Percentiles rank a stretch among this genome's conserved stretches.
phyloP scores from a whole-genome alignment of 225 moss, liverwort and hornwort genomes.

The Antitrichia curtipendula region DNA sequence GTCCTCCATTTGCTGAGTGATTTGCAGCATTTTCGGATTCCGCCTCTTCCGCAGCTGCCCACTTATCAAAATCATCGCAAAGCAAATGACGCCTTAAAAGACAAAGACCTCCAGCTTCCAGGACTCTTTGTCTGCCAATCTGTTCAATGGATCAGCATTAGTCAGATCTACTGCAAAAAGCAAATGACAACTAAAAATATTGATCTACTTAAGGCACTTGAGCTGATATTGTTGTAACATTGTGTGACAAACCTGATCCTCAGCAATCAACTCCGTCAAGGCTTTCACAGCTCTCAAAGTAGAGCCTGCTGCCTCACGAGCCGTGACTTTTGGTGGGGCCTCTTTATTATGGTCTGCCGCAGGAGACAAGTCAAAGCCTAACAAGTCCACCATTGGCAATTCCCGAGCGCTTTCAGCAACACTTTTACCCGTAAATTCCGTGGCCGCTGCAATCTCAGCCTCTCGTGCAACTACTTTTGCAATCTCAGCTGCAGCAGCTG shows the following conservation, averaged over 20 bases:
- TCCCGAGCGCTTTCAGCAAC: slow-evolving; percentile 94
- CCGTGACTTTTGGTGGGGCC: slow-evolving; percentile 55
- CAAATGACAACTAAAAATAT: background rate
- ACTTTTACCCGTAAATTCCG: slow-evolving; percentile 39
- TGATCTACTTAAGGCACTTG: background rate
- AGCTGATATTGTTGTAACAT: background rate
- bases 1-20: slow-evolving; percentile 20
- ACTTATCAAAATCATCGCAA: slow-evolving; percentile 75
- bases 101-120: slow-evolving; percentile 84
- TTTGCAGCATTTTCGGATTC: slow-evolving; percentile 4
- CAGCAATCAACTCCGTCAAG: slow-evolving; percentile 83
- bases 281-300: slow-evolving; percentile 83
- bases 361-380: slow-evolving; percentile 74
- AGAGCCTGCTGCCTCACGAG: slow-evolving; percentile 74
- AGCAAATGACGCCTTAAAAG: slow-evolving; percentile 72
- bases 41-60: slow-evolving; percentile 64
- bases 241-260: slow-evolving; percentile 49
- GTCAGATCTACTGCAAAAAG: background rate
- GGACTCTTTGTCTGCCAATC: slow-evolving; percentile 61
- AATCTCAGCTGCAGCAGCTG: slow-evolving; percentile 74
- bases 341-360: slow-evolving; percentile 42
- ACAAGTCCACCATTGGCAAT: slow-evolving; percentile 87
- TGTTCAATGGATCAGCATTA: slow-evolving; percentile 13
- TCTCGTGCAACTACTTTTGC: slow-evolving; percentile 92
- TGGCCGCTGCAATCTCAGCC: slow-evolving; percentile 53